Conservation (phyloP, 495 filamentous ascomycete genomes). For the Daldinia loculata region DNA sequence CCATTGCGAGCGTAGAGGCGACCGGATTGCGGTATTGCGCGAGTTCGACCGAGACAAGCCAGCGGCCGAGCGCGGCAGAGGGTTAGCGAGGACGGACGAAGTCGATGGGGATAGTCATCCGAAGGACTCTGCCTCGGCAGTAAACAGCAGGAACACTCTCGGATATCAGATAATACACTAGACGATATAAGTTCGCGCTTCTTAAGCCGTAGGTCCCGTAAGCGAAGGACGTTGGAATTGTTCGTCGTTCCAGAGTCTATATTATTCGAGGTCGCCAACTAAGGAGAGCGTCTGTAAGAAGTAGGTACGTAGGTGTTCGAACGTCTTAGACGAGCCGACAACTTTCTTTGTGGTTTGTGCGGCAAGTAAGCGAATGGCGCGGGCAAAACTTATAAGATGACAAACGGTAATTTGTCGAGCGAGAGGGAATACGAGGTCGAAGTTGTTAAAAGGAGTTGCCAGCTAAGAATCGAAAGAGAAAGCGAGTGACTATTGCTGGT, state of each 20-base stretch:
- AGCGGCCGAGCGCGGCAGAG: constrained; percentile 43
- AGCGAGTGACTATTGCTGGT: constrained; percentile 36
- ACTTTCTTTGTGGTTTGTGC: constrained; percentile 19
- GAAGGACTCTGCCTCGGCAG: constrained; percentile 24
- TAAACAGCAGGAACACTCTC: constrained; percentile 1
- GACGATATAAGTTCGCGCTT: constrained; percentile 17
- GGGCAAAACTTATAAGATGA: background rate
- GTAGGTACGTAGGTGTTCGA: constrained; percentile 11
- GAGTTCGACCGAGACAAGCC: constrained; percentile 35
- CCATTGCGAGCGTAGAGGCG: constrained; percentile 43
- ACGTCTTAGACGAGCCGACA: constrained; percentile 10
- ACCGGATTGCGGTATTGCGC: constrained; percentile 10
- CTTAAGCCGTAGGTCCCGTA: background rate
- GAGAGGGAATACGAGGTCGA: constrained; percentile 6
- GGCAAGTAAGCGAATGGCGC: background rate
- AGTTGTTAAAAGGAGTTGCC: constrained; percentile 11
- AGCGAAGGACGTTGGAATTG: background rate
- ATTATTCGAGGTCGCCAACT: constrained; percentile 17
- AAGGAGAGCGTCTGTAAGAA: constrained; percentile 12
- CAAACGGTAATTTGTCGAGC: constrained; percentile 4
- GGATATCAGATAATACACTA: constrained; percentile 4
- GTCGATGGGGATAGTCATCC: constrained; percentile 42
- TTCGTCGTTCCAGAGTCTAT: constrained; percentile 9
- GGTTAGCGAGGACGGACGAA: constrained; percentile 30
- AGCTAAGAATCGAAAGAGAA: constrained; percentile 31